These are phyloP conservation scores for Alternaria consortialis DNA, from an alignment of 2,329 filamentous ascomycete genomes.

Conservation along the genomic window DNA sequence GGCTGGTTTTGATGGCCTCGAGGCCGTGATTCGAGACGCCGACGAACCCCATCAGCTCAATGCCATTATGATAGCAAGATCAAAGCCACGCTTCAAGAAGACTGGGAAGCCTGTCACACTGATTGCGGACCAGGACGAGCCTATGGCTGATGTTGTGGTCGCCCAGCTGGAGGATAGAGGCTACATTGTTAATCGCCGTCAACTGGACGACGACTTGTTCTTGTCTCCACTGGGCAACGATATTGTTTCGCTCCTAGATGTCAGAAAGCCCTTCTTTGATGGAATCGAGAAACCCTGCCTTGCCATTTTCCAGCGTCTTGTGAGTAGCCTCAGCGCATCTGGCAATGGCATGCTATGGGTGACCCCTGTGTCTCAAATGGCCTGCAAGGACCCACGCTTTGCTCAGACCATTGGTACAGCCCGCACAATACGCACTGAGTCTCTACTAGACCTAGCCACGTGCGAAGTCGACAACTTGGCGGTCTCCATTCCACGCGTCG, in stretches of 20 bases:
- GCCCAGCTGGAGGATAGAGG: neutral
- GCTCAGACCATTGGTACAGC: slow-evolving; percentile 39
- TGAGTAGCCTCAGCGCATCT: slow-evolving; percentile 13
- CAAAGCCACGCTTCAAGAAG: neutral
- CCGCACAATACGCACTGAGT: slow-evolving; percentile 41
- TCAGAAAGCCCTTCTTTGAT: slow-evolving; percentile 33
- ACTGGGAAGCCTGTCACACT: no score
- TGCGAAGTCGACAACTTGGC: slow-evolving; percentile 24
- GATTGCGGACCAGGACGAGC: no score
- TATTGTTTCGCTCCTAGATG: slow-evolving; percentile 30
- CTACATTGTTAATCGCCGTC: neutral
- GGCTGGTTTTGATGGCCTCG: slow-evolving; percentile 36
- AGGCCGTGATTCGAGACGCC: neutral
- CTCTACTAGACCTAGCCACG: slow-evolving; percentile 37
- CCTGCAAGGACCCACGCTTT: slow-evolving; percentile 41
- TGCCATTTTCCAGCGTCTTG: slow-evolving; percentile 7
- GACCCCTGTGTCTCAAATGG: slow-evolving; percentile 29
- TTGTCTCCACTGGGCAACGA: neutral
- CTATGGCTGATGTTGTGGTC: no score
- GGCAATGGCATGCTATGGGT: slow-evolving; percentile 37
- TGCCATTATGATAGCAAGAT: neutral
- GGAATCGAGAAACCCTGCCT: slow-evolving; percentile 18
- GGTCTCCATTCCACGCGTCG: neutral
- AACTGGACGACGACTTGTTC: no score
- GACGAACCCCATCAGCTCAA: neutral